A percentile compares a stretch with the other conserved stretches of the same genome.
Evolutionary conservation across 495 filamentous ascomycete genomes (phyloP).

Genomic region (Penicillium cosmopolitanum): DNA sequence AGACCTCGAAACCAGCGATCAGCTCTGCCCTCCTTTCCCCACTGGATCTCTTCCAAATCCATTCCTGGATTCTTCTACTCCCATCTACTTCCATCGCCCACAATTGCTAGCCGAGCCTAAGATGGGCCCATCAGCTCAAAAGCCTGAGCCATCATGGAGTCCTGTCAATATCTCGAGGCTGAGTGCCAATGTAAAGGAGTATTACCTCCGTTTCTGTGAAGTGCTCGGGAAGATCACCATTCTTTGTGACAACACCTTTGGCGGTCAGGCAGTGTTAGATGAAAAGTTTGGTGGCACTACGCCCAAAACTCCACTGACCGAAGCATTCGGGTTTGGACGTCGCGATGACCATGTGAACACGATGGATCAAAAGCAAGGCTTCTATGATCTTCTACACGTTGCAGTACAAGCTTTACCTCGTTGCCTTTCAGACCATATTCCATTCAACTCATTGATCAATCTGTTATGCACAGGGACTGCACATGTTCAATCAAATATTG

Average conservation of each 20-base stretch:
- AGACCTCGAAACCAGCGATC: slow-evolving; percentile 86
- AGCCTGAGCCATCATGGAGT: slow-evolving; percentile 47
- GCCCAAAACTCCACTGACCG: slow-evolving; percentile 90
- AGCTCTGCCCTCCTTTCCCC: slow-evolving; percentile 82
- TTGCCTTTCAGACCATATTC: slow-evolving; percentile 86
- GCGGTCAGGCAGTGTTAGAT: slow-evolving; percentile 91
- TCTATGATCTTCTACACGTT: slow-evolving; percentile 93
- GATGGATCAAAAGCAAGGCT: slow-evolving; percentile 87
- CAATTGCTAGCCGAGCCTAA: slow-evolving; percentile 46
- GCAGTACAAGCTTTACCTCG: slow-evolving; percentile 94
- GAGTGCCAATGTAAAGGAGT: slow-evolving; percentile 74
- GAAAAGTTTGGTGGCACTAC: slow-evolving; percentile 88
- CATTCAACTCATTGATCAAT: slow-evolving; percentile 93
- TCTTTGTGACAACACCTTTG: slow-evolving; percentile 94
- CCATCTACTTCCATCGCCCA: slow-evolving; percentile 40
- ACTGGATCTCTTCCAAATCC: slow-evolving; percentile 50
- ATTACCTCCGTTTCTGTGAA: slow-evolving; percentile 89
- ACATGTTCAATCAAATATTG: slow-evolving; percentile 91
- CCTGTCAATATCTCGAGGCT: slow-evolving; percentile 77
- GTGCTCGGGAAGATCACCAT: slow-evolving; percentile 94
- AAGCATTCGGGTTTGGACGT: slow-evolving; percentile 87
- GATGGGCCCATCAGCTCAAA: slow-evolving; percentile 40
- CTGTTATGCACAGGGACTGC: slow-evolving; percentile 95
- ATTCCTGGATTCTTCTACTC: slow-evolving; percentile 42
- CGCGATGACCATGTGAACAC: slow-evolving; percentile 76